These are phyloP conservation scores for Boletus subparvulus DNA, from an alignment of 768 basidiomycete species.

Conservation along the genomic window DNA sequence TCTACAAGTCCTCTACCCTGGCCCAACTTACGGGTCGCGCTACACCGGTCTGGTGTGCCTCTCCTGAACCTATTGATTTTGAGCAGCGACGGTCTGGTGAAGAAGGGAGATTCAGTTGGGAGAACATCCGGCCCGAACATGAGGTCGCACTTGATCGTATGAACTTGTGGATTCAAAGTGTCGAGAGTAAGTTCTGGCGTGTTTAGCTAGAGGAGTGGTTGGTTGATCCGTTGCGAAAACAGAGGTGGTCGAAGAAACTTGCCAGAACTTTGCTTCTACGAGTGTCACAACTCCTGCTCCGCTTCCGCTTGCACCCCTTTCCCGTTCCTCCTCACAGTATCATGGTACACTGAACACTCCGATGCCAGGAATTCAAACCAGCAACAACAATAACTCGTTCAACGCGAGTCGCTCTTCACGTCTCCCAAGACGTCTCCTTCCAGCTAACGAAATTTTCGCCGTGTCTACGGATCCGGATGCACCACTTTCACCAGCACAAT, in stretches of 20 bases:
- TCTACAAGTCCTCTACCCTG: slow-evolving; percentile 65
- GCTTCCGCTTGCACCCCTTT: slow-evolving; percentile 59
- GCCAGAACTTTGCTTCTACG: slow-evolving; percentile 66
- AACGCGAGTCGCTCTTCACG: slow-evolving; percentile 37
- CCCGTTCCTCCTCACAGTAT: slow-evolving; percentile 47
- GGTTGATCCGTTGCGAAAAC: slow-evolving; percentile 10
- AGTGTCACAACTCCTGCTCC: slow-evolving; percentile 53
- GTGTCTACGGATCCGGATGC: slow-evolving; percentile 26
- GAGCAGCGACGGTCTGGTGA: slow-evolving; percentile 33
- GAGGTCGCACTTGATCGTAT: slow-evolving; percentile 56
- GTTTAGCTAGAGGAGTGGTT: not conserved
- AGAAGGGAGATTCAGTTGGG: slow-evolving; percentile 36
- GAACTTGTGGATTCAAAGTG: slow-evolving; percentile 79
- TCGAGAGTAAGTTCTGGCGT: slow-evolving; percentile 62
- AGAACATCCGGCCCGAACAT: slow-evolving; percentile 33
- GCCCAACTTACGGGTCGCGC: slow-evolving; percentile 38
- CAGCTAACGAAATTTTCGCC: slow-evolving; percentile 70
- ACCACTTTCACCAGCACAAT: slow-evolving; percentile 23
- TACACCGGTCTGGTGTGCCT: slow-evolving; percentile 31
- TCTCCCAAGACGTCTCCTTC: slow-evolving; percentile 59
- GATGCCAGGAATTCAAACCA: slow-evolving; percentile 20
- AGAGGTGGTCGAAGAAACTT: slow-evolving; percentile 83
- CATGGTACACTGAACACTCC: slow-evolving; percentile 32
- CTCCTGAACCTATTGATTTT: slow-evolving; percentile 33
- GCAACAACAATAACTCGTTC: slow-evolving; percentile 5